phyloP scores from a whole-genome alignment of 2,329 filamentous ascomycete genomes.

The Penicillium olsonii region DNA sequence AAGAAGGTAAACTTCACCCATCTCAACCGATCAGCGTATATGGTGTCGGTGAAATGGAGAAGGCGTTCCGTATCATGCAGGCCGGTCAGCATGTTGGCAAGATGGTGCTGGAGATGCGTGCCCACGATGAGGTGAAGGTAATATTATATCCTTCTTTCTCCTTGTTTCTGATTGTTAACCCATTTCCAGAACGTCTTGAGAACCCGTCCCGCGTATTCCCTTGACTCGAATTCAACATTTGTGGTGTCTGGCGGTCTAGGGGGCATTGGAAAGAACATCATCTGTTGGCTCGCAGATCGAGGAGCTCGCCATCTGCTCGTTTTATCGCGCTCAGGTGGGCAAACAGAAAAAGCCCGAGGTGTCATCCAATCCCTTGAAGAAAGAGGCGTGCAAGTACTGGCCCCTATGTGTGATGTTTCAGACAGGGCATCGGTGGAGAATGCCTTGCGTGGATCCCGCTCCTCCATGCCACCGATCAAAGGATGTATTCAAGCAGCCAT shows the following conservation, averaged over 20 bases:
- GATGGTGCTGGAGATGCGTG: conserved; percentile 4
- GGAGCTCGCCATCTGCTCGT: conserved; percentile 38
- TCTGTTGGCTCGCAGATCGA: conserved; percentile 34
- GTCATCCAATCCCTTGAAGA: conserved; percentile 4
- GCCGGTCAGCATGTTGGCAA: conserved; percentile 5
- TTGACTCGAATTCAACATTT: conserved; percentile 24
- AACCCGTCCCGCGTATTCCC: neutral
- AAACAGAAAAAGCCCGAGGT: neutral
- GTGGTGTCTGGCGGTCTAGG: conserved; percentile 37
- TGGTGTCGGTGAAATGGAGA: conserved; percentile 3
- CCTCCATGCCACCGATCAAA: conserved; percentile 25
- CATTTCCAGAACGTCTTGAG: conserved; percentile 7
- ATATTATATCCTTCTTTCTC: neutral
- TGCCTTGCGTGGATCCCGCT: neutral
- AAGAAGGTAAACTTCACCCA: neutral
- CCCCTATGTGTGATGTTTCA: conserved; percentile 30
- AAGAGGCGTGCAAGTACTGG: neutral
- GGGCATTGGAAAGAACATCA: conserved; percentile 33
- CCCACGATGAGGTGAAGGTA: neutral
- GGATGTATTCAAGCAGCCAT: conserved; percentile 32
- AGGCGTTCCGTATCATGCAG: conserved; percentile 10
- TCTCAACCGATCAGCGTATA: conserved; percentile 1
- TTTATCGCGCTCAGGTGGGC: conserved; percentile 17
- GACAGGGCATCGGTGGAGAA: conserved; percentile 26
- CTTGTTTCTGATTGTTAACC: neutral